Evolutionary conservation across 2,329 filamentous ascomycete genomes (phyloP).

Genomic region (Penicillium griseofulvum): DNA sequence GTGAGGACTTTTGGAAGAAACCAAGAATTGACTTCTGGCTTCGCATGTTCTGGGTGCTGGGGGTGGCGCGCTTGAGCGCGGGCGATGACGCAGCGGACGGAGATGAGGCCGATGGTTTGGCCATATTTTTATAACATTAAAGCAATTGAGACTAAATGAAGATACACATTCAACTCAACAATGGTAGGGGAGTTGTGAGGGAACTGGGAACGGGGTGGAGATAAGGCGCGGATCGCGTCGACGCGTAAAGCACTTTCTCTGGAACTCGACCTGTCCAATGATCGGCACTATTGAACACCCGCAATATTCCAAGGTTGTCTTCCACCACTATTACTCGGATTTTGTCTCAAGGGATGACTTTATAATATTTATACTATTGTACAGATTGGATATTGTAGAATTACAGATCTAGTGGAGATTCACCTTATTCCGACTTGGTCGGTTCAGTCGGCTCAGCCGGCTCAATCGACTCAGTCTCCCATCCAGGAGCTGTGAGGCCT

Average conservation of each 20-base stretch:
- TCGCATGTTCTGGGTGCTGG: constrained; percentile 50
- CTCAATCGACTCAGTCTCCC: constrained; percentile 34
- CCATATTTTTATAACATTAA: constrained; percentile 27
- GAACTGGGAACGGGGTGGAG: constrained; percentile 9
- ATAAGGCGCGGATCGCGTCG: constrained; percentile 33
- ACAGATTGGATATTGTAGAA: constrained; percentile 10
- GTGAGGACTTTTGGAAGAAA: constrained; percentile 67
- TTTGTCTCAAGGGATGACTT: neutral
- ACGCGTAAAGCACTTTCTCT: constrained; percentile 39
- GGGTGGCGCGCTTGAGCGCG: constrained; percentile 41
- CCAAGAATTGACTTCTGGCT: constrained; percentile 72
- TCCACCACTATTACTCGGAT: neutral
- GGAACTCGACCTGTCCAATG: constrained; percentile 10
- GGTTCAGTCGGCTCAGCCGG: constrained; percentile 4
- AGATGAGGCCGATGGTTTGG: constrained; percentile 36
- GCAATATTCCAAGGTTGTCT: neutral
- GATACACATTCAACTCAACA: neutral
- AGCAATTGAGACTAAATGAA: neutral
- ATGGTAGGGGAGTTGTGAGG: neutral
- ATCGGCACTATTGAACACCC: neutral
- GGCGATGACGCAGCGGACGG: constrained; percentile 37
- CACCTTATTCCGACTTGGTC: constrained; percentile 3
- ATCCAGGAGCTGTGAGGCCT: constrained; percentile 51
- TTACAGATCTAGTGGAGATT: constrained; percentile 7
- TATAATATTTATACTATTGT: constrained; percentile 9